A percentile compares a stretch with the other conserved stretches of the same genome.
These are phyloP conservation scores for Nicotiana noctiflora DNA, from an alignment of 257 asterid genomes.

Conservation along the genomic window DNA sequence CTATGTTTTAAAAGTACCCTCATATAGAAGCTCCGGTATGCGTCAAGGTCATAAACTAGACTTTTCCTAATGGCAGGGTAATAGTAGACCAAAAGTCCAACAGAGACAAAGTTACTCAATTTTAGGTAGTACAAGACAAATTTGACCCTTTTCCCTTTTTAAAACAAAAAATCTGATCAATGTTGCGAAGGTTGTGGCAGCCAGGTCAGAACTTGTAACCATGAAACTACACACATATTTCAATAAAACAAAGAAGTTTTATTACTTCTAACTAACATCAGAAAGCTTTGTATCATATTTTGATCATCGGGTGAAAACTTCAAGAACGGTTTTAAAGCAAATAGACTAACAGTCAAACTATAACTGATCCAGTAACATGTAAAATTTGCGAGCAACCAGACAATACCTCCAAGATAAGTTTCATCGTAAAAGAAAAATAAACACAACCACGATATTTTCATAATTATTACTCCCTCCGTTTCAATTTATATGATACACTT, in stretches of 20 bases:
- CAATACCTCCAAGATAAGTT: not conserved
- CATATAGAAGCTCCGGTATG: not conserved
- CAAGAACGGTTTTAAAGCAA: not conserved
- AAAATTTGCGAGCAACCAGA: not conserved
- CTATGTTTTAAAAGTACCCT: not conserved
- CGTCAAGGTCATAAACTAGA: not conserved
- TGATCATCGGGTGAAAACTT: not conserved
- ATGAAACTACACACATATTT: not conserved
- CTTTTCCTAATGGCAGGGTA: not conserved
- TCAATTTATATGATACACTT: too few relatives aligned
- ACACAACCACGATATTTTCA: not conserved
- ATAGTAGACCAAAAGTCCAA: not conserved
- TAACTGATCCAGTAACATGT: not conserved
- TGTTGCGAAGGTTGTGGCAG: not conserved
- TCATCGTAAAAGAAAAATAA: not conserved
- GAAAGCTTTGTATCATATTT: not conserved
- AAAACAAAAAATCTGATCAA: not conserved
- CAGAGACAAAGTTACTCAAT: not conserved
- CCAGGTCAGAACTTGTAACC: not conserved
- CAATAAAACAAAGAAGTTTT: not conserved
- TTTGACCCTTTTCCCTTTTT: not conserved
- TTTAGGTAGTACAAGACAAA: not conserved
- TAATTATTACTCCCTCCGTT: not conserved
- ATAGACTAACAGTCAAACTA: not conserved
- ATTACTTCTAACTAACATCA: not conserved